Evolutionary conservation across 2,329 filamentous ascomycete species (phyloP).

Genomic region (Apiospora arundinis): DNA sequence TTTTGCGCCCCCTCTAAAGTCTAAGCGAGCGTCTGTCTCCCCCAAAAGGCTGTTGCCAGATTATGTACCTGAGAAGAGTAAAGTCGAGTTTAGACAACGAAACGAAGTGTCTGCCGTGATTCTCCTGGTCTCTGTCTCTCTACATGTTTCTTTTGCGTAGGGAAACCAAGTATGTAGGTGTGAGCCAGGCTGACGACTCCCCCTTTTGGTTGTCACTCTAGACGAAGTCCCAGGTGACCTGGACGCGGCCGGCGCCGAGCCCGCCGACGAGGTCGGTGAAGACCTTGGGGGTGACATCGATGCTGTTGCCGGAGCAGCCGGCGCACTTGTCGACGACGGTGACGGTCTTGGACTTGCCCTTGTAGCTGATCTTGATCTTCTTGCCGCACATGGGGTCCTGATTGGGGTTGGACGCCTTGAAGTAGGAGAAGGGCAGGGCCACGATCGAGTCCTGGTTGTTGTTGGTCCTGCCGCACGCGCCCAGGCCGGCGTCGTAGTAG

Average conservation of each 20-base stretch:
- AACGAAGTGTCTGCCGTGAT: neutral
- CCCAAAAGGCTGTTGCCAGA: neutral
- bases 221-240: conserved; percentile 32
- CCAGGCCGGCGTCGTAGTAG: conserved; percentile 21
- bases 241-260: conserved; percentile 32
- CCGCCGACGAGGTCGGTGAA: conserved; percentile 35
- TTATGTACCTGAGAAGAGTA: neutral
- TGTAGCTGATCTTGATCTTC: conserved; percentile 26
- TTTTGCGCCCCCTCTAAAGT: neutral
- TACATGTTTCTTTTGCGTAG: neutral
- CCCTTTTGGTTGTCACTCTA: neutral
- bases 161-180: neutral
- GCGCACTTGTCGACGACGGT: conserved; percentile 41
- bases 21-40: neutral
- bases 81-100: neutral
- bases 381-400: conserved; percentile 25
- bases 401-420: conserved; percentile 28
- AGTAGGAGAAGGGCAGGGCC: conserved; percentile 9
- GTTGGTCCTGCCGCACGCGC: conserved; percentile 23
- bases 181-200: too few species aligned
- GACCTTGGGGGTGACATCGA: conserved; percentile 41
- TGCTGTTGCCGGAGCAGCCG: conserved; percentile 33
- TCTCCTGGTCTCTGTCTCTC: neutral
- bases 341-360: conserved; percentile 33
- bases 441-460: conserved; percentile 21